A percentile compares a stretch with the other conserved stretches of the same genome.
phyloP scores from a whole-genome alignment of 2,329 filamentous ascomycete genomes.

The Trichophyton rubrum region DNA sequence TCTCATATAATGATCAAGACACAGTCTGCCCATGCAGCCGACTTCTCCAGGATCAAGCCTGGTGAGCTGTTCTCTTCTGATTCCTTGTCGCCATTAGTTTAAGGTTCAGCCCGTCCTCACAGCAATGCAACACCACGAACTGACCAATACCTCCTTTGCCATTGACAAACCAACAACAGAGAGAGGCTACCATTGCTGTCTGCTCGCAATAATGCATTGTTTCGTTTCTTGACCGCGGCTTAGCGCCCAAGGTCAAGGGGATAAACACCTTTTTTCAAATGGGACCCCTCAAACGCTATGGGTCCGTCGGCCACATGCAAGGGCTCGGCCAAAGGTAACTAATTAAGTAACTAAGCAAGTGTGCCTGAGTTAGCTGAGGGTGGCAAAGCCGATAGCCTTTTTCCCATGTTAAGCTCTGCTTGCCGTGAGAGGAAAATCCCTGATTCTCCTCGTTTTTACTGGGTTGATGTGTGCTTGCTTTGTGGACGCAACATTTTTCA shows the following conservation, averaged over 20 bases:
- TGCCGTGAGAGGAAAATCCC: neutral
- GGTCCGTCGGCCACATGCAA: neutral
- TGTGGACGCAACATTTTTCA: neutral
- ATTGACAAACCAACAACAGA: neutral
- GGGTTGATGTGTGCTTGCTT: neutral
- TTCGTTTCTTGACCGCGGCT: too few species aligned
- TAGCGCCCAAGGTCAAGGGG: too few species aligned
- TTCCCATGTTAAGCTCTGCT: neutral
- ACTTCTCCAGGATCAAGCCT: neutral
- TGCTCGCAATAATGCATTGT: too few species aligned
- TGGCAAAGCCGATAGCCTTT: too few species aligned
- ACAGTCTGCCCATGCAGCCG: too few species aligned
- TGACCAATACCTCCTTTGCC: neutral
- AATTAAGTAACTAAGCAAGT: neutral
- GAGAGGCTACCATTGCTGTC: too few species aligned
- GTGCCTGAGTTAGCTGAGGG: neutral
- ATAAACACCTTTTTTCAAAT: too few species aligned
- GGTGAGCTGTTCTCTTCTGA: neutral
- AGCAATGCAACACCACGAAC: neutral
- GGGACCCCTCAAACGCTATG: too few species aligned
- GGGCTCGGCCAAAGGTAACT: neutral
- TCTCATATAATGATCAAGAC: too few species aligned
- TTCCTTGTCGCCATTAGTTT: neutral
- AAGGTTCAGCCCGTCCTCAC: neutral
- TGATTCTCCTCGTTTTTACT: neutral